Conservation (phyloP, 768 basidiomycete genomes). For the Pulveroboletus sp. region DNA sequence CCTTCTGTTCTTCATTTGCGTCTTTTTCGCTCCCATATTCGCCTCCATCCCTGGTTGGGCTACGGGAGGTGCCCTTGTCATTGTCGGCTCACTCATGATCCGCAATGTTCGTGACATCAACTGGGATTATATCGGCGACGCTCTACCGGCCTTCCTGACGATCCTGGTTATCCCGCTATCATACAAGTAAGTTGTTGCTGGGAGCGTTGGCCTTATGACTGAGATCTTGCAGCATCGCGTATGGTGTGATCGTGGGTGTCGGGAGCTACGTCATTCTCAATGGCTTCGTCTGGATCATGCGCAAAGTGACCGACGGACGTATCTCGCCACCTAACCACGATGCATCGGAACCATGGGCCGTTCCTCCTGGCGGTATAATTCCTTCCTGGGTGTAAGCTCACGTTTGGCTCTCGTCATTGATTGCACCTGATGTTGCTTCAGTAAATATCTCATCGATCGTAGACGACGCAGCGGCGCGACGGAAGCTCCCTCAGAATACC, state of each 20-base stretch:
- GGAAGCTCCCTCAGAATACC: conserved; percentile 23
- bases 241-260: conserved; percentile 83
- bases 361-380: conserved; percentile 67
- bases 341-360: conserved; percentile 60
- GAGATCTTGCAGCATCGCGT: conserved; percentile 61
- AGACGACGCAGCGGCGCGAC: neutral
- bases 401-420: neutral
- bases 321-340: conserved; percentile 64
- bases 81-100: conserved; percentile 88
- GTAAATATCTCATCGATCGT: conserved; percentile 26
- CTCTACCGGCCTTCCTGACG: conserved; percentile 83
- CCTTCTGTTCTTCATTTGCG: conserved; percentile 72
- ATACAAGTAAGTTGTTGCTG: conserved; percentile 55
- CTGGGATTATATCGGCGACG: conserved; percentile 84
- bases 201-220: neutral
- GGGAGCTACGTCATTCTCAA: conserved; percentile 69
- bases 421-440: conserved; percentile 6
- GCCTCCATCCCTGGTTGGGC: conserved; percentile 86
- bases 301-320: conserved; percentile 52
- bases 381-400: conserved; percentile 63
- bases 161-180: conserved; percentile 75
- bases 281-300: conserved; percentile 56
- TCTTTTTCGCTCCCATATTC: conserved; percentile 89
- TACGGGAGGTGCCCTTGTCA: conserved; percentile 79
- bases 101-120: conserved; percentile 83